Evolutionary conservation across 2,329 filamentous ascomycete species (phyloP), one percentile per base, ranked within the genome.

Genomic region (Colletotrichum sp.): DNA sequence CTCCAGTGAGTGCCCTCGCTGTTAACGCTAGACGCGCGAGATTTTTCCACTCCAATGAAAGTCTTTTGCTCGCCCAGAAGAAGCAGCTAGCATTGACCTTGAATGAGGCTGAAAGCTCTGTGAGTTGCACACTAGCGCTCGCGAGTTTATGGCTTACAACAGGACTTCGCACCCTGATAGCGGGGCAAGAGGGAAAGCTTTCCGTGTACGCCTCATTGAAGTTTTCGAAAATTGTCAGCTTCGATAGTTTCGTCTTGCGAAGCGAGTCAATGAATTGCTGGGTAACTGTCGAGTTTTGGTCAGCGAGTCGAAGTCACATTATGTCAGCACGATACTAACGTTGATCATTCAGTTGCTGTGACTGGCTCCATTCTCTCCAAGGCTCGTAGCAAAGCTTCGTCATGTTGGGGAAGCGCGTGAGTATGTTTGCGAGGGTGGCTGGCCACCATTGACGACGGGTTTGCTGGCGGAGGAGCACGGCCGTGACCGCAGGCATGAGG

Each of bases 351-450:
- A 69, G 69, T 30, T 0, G 8, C 69, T 82, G 65, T 10, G 79
- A 72, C 10, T 0, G 48, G 70, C 4, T 15, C 79, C 78, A 83
- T 77, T 85, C 82, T 76, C 82, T 83, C 83, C 84, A 86, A 67
- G 83, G 84, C 77, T 86, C 83, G 77, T 84, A 85, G 68, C 81
- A 80, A 77, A 86, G 77, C 76, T 86, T 82, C 77, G 82, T 80
- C 67, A 87, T 72, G 71, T 80, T 81, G 16, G 84, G 82, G 74
- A 85, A 80, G 61, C 81, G 81, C 13, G 81, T 76, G 73, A 86
- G 78, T 79, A 86, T 84, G 16, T 82, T 77, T 34, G 78, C 78
- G 30, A 86, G 79, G 36, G 81, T 77, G 26, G 66, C 26, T 43
- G 80, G 81, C 67, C 81, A 82, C 82, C 83, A 85, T 80, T 81